Conservation (phyloP, 2,329 filamentous ascomycete genomes). For the Aspergillus pseudonomiae region DNA sequence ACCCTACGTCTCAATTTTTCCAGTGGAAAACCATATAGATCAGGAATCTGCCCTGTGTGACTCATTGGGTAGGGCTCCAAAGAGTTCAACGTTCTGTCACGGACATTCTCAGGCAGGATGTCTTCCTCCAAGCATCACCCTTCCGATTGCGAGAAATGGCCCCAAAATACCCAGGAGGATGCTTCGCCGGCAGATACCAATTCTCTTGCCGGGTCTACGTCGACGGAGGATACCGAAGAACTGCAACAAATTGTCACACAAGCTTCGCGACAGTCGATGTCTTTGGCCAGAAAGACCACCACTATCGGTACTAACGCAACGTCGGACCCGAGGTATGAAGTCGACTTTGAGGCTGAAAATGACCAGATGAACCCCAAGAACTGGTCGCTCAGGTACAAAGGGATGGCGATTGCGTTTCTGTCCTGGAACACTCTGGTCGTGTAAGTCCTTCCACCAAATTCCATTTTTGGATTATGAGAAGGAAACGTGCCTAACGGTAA, state of each 20-base stretch:
- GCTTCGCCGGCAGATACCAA: slow-evolving; percentile 22
- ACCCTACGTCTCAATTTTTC: too few relatives aligned
- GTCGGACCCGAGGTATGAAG: slow-evolving; percentile 66
- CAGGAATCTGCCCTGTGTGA: not conserved
- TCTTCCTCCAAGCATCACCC: slow-evolving; percentile 18
- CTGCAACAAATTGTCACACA: slow-evolving; percentile 28
- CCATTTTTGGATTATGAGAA: not conserved
- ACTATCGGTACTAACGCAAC: slow-evolving; percentile 51
- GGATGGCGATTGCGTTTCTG: slow-evolving; percentile 57
- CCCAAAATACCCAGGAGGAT: slow-evolving; percentile 19
- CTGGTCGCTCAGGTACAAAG: slow-evolving; percentile 65
- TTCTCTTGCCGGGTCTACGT: slow-evolving; percentile 31
- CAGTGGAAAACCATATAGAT: not conserved
- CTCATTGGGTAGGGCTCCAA: not conserved
- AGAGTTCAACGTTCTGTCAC: not conserved
- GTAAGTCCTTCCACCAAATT: slow-evolving; percentile 36
- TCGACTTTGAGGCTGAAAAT: slow-evolving; percentile 67
- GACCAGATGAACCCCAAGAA: slow-evolving; percentile 69
- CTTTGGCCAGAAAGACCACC: slow-evolving; percentile 45
- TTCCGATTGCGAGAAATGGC: slow-evolving; percentile 24
- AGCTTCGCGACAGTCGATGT: slow-evolving; percentile 35
- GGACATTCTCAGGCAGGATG: slow-evolving; percentile 20
- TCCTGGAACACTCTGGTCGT: slow-evolving; percentile 61
- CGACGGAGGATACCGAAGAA: slow-evolving; percentile 29
- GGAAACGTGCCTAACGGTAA: not conserved